Conservation (phyloP, 176 grass and related monocot species). For the Musa acuminata region DNA sequence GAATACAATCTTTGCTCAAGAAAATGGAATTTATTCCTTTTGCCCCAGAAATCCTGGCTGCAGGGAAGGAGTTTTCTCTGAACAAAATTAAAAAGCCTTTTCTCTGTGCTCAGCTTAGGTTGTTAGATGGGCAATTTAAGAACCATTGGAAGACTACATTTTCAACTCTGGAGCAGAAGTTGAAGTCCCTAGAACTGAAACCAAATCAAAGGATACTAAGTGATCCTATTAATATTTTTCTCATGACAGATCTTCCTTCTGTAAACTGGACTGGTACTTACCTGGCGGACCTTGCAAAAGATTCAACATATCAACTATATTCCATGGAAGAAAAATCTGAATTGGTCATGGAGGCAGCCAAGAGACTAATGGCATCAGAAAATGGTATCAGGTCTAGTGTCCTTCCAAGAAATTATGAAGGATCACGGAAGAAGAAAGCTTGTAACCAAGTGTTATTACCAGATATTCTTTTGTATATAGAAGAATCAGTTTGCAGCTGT, state of each 20-base stretch:
- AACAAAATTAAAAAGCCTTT: slow-evolving; percentile 65
- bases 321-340: slow-evolving; percentile 63
- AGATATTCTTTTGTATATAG: slow-evolving; percentile 67
- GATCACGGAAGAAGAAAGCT: slow-evolving; percentile 15
- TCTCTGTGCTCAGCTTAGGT: slow-evolving; percentile 78
- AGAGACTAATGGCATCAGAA: slow-evolving; percentile 72
- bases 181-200: slow-evolving; percentile 40
- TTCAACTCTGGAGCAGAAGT: slow-evolving; percentile 68
- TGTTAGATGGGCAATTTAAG: slow-evolving; percentile 97
- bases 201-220: slow-evolving; percentile 22
- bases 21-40: slow-evolving; percentile 78
- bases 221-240: slow-evolving; percentile 55
- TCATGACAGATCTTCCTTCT: slow-evolving; percentile 90
- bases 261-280: slow-evolving; percentile 72
- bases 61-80: slow-evolving; percentile 57
- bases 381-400: slow-evolving; percentile 65
- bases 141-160: slow-evolving; percentile 94
- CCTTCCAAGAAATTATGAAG: slow-evolving; percentile 38
- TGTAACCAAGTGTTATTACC: slow-evolving; percentile 53
- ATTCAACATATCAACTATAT: slow-evolving; percentile 47
- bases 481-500: slow-evolving; percentile 84
- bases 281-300: slow-evolving; percentile 55
- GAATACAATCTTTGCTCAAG: slow-evolving; percentile 44
- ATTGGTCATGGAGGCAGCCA: slow-evolving; percentile 41
- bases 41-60: slow-evolving; percentile 66